Evolutionary conservation across 345 rosid species (phyloP).

Genomic region (Balakata baccata): DNA sequence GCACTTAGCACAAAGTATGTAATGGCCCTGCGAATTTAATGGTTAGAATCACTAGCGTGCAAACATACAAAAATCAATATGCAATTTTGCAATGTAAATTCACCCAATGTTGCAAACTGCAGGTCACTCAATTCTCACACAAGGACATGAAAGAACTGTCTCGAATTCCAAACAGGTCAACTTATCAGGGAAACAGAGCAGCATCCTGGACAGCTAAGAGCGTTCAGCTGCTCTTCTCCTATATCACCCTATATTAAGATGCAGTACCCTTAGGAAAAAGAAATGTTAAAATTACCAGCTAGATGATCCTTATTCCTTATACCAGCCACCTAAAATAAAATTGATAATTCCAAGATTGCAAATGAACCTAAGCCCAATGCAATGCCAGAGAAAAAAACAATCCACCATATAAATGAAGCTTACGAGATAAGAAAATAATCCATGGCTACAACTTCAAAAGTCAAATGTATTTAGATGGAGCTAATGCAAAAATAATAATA

Average conservation of each 20-base stretch:
- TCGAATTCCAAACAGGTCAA: background rate
- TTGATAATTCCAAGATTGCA: background rate
- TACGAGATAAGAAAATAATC: background rate
- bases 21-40: slow-evolving; percentile 39
- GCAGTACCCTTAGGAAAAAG: background rate
- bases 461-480: background rate
- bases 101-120: background rate
- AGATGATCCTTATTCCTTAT: background rate
- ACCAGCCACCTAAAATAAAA: background rate
- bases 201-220: background rate
- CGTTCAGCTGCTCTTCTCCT: background rate
- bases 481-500: background rate
- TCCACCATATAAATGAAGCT: background rate
- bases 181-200: background rate
- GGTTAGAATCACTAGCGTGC: background rate
- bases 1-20: slow-evolving; percentile 59
- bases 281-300: background rate
- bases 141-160: background rate
- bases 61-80: background rate
- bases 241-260: background rate
- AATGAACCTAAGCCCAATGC: background rate
- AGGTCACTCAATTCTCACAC: background rate
- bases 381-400: too few relatives aligned
- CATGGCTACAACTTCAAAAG: background rate
- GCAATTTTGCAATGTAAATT: background rate